A percentile compares a stretch with the other conserved stretches of the same genome.
Conservation (phyloP, 768 basidiomycete genomes). For the Podaxis carcinomalis region DNA sequence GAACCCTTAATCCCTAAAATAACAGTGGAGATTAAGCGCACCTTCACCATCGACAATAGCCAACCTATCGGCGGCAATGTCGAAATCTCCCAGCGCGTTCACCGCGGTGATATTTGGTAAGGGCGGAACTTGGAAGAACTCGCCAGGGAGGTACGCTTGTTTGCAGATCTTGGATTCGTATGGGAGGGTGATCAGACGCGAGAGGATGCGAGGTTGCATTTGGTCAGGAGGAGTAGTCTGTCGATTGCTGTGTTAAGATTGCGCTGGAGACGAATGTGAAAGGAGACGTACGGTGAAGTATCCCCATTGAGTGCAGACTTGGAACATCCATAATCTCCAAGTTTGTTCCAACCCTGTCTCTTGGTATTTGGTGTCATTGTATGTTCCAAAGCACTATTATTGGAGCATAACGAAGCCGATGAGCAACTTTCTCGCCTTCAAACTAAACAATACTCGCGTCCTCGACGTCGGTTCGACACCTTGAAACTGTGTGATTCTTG, state of each 20-base stretch:
- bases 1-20: too few relatives aligned
- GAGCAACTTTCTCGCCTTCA: not conserved
- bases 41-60: slow-evolving; percentile 89
- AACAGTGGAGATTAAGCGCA: slow-evolving; percentile 20
- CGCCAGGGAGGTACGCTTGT: slow-evolving; percentile 66
- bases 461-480: slow-evolving; percentile 22
- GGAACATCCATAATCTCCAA: slow-evolving; percentile 90
- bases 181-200: slow-evolving; percentile 54
- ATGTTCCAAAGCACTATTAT: slow-evolving; percentile 81
- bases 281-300: slow-evolving; percentile 67
- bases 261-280: not conserved
- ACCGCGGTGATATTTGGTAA: slow-evolving; percentile 80
- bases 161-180: slow-evolving; percentile 35
- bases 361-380: slow-evolving; percentile 61
- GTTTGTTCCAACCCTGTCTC: slow-evolving; percentile 58
- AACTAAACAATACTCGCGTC: slow-evolving; percentile 21
- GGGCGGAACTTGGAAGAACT: slow-evolving; percentile 65
- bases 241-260: not conserved
- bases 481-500: slow-evolving; percentile 32
- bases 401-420: not conserved
- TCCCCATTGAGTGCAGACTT: slow-evolving; percentile 95
- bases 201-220: slow-evolving; percentile 71
- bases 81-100: slow-evolving; percentile 82
- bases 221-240: slow-evolving; percentile 76
- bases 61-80: slow-evolving; percentile 72